Evolutionary conservation across 1,139 yeast species (phyloP), one percentile per base, ranked within the genome.

Genomic region (Yamadazyma atmosphaerica): DNA sequence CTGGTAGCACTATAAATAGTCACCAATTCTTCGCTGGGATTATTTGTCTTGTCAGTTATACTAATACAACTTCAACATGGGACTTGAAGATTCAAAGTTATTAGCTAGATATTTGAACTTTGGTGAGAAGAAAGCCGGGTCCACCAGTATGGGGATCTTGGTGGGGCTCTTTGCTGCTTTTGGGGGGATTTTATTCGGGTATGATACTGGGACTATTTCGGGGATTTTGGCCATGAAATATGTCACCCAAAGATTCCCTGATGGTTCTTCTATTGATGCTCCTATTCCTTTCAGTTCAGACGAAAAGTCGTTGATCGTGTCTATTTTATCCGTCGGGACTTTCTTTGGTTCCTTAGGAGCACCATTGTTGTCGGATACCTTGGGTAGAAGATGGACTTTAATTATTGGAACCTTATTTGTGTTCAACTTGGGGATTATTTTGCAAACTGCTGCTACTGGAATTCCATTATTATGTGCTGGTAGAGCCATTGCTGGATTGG

Each of bases 201-300:
- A 82, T 76, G 89, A 83, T 65, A 82, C 89, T 22, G 89, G 90
- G 65, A 81, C 88, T 49, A 83, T 83, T 55, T 77, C 85, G 27
- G 95, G 95, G 54, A 81, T 85, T 51, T 74, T 84, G 55, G 81
- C 81, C 52, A 83, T 83, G 86, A 63, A 76, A 4, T 81, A 79
- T 50, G 88, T 82, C 57, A 65, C 62, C 38, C 54, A 59, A 28
- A 68, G 77, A 47, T 85, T 83, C 52, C 68, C 72, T 13, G 31
- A 42, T 34, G 41, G 41, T 3, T 32, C 39, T n/a, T 24, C 34
- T 7, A 36, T 27, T 23, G 43, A 32, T 17, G 11, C 16, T n/a
- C 35, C 35, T 3, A 7, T 19, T 5, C 37, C 33, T 16, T 61
- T 80, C 41, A 68, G 79, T 14, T 73, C 82, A 26, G 72, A 72